Base-by-base conservation (phyloP, 1,284 basidiomycete genomes). In the Flammula alnicola region DNA sequence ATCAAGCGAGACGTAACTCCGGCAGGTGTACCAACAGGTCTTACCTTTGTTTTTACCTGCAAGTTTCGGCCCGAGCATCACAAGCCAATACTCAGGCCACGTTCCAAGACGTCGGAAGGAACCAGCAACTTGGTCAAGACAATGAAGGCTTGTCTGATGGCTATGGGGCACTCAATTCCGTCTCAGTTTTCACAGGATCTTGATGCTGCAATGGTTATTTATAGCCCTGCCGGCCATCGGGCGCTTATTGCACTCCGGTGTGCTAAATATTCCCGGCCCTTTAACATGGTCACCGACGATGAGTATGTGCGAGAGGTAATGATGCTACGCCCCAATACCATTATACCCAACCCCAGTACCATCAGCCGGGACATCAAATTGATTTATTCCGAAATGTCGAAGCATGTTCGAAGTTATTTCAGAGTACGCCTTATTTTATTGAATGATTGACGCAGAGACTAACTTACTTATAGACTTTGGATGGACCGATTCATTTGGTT, bases 401-500 rank as follows among this genome's bases (percentile, higher is more conserved):
- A 44, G 17, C 8, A 47, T 32, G 58, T 66, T 2, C n/a, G n/a
- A n/a, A n/a, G n/a, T n/a, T n/a, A n/a, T n/a, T n/a, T n/a, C n/a
- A n/a, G n/a, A n/a, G n/a, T n/a, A n/a, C n/a, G n/a, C n/a, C n/a
- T n/a, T n/a, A n/a, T n/a, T n/a, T n/a, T n/a, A n/a, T n/a, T n/a
- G n/a, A n/a, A n/a, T n/a, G n/a, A n/a, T n/a, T n/a, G n/a, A n/a
- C n/a, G n/a, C n/a, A n/a, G n/a, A n/a, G n/a, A n/a, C n/a, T n/a
- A n/a, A n/a, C n/a, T n/a, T n/a, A n/a, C n/a, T n/a, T n/a, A n/a
- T n/a, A n/a, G n/a, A n/a, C n/a, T n/a, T n/a, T n/a, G n/a, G n/a
- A n/a, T n/a, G n/a, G n/a, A n/a, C n/a, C n/a, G n/a, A n/a, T 69
- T 22, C 66, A 71, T 47, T 39, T 66, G 7, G 63, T 62, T 17